phyloP scores from a whole-genome alignment of 306 rosid genomes.

The Calophaca sinica region DNA sequence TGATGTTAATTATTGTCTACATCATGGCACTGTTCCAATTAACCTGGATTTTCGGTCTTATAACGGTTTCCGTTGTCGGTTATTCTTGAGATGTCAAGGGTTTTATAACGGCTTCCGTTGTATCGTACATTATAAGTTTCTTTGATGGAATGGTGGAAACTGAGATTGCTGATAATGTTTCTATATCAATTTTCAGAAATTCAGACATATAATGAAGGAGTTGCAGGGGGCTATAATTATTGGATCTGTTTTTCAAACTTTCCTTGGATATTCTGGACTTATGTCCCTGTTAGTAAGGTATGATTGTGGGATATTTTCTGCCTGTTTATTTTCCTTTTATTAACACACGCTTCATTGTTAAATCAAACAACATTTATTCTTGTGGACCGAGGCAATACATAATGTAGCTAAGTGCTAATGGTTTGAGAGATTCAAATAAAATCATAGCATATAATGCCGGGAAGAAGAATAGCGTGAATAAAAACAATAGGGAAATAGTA shows the following conservation, averaged over 20 bases:
- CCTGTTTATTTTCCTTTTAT: slow-evolving; percentile 7
- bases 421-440: slow-evolving; percentile 27
- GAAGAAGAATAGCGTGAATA: slow-evolving; percentile 27
- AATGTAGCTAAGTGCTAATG: slow-evolving; percentile 30
- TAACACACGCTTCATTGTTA: slow-evolving; percentile 26
- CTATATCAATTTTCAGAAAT: slow-evolving; percentile 66
- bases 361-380: slow-evolving; percentile 1
- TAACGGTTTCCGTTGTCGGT: slow-evolving; percentile 14
- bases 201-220: slow-evolving; percentile 97
- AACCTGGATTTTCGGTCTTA: background rate
- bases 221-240: slow-evolving; percentile 96
- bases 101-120: background rate
- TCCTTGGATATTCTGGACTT: slow-evolving; percentile 93
- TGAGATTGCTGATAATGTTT: slow-evolving; percentile 13
- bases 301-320: slow-evolving; percentile 30
- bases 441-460: background rate
- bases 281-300: slow-evolving; percentile 90
- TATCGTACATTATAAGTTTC: background rate
- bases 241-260: slow-evolving; percentile 88
- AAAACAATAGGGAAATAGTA: slow-evolving; percentile 14
- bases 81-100: background rate
- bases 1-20: slow-evolving; percentile 30
- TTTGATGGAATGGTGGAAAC: slow-evolving; percentile 16
- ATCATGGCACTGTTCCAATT: background rate
- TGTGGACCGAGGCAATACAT: slow-evolving; percentile 12